These are phyloP conservation scores for Solanum stenotomum DNA, from an alignment of 257 asterid genomes.

Conservation along the genomic window DNA sequence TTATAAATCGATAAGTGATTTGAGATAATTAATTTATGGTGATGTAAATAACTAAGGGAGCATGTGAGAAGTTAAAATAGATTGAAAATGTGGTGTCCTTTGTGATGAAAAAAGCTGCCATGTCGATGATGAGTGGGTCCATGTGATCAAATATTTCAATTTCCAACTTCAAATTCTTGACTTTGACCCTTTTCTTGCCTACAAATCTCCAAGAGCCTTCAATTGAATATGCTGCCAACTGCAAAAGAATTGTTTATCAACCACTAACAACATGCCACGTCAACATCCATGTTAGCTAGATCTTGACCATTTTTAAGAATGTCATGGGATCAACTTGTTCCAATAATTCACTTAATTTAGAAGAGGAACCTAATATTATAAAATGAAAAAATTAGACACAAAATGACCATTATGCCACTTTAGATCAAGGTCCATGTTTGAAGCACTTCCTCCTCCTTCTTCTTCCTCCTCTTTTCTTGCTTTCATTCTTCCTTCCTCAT, in stretches of 20 bases:
- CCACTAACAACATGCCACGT: background rate
- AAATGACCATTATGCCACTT: background rate
- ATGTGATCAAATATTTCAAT: background rate
- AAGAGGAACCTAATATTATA: background rate
- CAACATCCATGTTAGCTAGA: background rate
- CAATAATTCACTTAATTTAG: background rate
- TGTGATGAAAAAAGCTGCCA: background rate
- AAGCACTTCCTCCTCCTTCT: background rate
- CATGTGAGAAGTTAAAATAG: background rate
- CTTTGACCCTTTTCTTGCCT: background rate
- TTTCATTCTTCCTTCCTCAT: background rate
- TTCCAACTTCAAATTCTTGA: background rate
- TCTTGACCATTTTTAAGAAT: background rate
- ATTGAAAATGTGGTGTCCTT: background rate
- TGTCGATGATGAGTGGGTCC: background rate
- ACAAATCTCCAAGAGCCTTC: background rate
- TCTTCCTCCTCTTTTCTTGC: background rate
- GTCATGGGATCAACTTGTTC: background rate
- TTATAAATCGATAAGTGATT: too few species aligned
- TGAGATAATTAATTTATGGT: too few species aligned
- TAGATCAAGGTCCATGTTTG: background rate
- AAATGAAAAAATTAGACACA: background rate
- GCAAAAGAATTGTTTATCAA: background rate
- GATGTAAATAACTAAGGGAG: too few species aligned
- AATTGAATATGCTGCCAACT: background rate